Evolutionary conservation across 2,329 filamentous ascomycete genomes (phyloP).

Genomic region (Fusarium staphyleae): DNA sequence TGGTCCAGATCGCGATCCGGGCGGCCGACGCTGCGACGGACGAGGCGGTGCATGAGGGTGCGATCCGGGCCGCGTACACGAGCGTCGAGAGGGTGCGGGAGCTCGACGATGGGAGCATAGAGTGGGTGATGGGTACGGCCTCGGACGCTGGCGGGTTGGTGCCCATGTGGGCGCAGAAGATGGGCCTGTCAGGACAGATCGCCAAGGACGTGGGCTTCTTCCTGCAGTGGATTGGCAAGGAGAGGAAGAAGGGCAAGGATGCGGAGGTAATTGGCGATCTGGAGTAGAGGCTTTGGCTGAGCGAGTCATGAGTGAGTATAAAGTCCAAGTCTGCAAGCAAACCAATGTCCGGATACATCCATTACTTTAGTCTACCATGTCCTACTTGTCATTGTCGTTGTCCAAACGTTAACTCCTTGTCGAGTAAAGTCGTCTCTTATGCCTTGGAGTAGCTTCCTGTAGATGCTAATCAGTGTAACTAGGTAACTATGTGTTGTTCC

Average conservation of each 20-base stretch:
- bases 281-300: background rate
- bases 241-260: constrained; percentile 47
- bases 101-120: constrained; percentile 54
- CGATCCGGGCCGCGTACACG: constrained; percentile 67
- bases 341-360: too few species aligned
- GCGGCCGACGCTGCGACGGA: constrained; percentile 45
- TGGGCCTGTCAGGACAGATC: constrained; percentile 67
- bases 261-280: constrained; percentile 17
- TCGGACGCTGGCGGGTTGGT: constrained; percentile 73
- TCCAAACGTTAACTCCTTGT: too few species aligned
- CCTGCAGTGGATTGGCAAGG: constrained; percentile 63
- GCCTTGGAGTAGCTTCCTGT: too few species aligned
- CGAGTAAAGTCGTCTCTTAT: too few species aligned
- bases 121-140: constrained; percentile 82
- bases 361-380: too few species aligned
- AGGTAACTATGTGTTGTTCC: too few species aligned
- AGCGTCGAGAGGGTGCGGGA: constrained; percentile 69
- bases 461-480: too few species aligned
- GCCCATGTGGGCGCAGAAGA: constrained; percentile 70
- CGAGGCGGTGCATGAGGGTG: constrained; percentile 50
- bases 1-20: constrained; percentile 63
- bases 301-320: background rate
- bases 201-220: constrained; percentile 77
- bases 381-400: too few species aligned
- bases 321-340: too few species aligned